Evolutionary conservation across 148 eudicot species (phyloP).

Genomic region (Limonium bicolor): DNA sequence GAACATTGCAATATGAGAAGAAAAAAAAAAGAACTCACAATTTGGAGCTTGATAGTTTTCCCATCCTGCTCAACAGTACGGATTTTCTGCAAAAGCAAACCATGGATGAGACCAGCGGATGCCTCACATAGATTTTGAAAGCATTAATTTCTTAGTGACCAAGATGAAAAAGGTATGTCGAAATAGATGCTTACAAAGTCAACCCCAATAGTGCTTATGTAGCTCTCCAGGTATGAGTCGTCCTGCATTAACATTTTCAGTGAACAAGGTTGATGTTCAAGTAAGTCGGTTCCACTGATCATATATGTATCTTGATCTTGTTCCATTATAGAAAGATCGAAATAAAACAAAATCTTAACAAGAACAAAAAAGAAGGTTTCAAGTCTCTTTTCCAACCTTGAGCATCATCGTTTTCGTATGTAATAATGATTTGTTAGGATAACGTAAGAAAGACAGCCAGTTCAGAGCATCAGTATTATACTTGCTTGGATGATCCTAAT

Average conservation of each 20-base stretch:
- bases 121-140: neutral
- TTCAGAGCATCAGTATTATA: too few species aligned
- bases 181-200: slow-evolving; percentile 87
- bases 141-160: neutral
- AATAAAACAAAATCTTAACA: neutral
- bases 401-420: neutral
- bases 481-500: too few species aligned
- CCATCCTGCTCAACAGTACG: slow-evolving; percentile 78
- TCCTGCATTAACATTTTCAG: slow-evolving; percentile 45
- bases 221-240: slow-evolving; percentile 76
- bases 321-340: too few species aligned
- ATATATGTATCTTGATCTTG: too few species aligned
- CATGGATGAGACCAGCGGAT: neutral
- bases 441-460: neutral
- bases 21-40: slow-evolving; percentile 28
- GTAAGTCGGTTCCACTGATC: too few species aligned
- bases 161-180: neutral
- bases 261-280: too few species aligned
- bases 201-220: slow-evolving; percentile 88
- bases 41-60: slow-evolving; percentile 63
- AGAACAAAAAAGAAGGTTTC: neutral
- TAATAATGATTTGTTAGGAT: neutral
- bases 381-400: too few species aligned
- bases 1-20: too few species aligned
- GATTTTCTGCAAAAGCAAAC: slow-evolving; percentile 35